Conservation (phyloP, 495 filamentous ascomycete species). For the Xylaria nigripes region DNA sequence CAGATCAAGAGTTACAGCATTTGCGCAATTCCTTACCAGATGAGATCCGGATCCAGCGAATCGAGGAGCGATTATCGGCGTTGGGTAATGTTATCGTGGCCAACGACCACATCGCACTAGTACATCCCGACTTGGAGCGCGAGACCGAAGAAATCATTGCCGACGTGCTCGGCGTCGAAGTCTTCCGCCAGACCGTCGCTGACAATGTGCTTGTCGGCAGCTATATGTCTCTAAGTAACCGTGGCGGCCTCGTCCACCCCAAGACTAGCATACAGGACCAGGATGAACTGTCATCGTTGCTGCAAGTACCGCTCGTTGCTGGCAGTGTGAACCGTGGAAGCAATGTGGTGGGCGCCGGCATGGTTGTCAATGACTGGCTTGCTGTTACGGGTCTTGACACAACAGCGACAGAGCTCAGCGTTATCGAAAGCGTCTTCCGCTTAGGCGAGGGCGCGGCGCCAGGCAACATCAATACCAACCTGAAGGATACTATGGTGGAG, state of each 20-base stretch:
- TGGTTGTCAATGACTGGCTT: conserved; percentile 99
- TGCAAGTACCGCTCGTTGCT: conserved; percentile 93
- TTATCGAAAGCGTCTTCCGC: conserved; percentile 91
- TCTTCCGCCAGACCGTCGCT: conserved; percentile 93
- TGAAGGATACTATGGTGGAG: conserved; percentile 98
- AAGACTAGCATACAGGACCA: conserved; percentile 96
- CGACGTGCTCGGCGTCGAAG: conserved; percentile 93
- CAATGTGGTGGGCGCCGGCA: conserved; percentile 90
- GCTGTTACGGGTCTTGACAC: conserved; percentile 95
- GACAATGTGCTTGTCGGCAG: conserved; percentile 94
- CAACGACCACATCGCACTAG: conserved; percentile 93
- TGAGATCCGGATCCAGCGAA: conserved; percentile 78
- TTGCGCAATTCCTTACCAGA: conserved; percentile 90
- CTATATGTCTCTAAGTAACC: conserved; percentile 94
- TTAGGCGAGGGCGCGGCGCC: conserved; percentile 81
- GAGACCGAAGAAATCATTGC: conserved; percentile 95
- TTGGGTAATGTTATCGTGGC: conserved; percentile 93
- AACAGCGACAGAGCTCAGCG: conserved; percentile 91
- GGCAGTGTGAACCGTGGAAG: conserved; percentile 88
- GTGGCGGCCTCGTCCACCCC: conserved; percentile 93
- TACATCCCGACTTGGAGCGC: conserved; percentile 94
- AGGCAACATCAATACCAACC: conserved; percentile 60
- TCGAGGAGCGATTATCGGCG: conserved; percentile 93
- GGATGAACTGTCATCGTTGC: conserved; percentile 86
- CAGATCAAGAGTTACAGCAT: conserved; percentile 96